Evolutionary conservation across 2,329 filamentous ascomycete species (phyloP).

Genomic region (Scedosporium dehoogii): DNA sequence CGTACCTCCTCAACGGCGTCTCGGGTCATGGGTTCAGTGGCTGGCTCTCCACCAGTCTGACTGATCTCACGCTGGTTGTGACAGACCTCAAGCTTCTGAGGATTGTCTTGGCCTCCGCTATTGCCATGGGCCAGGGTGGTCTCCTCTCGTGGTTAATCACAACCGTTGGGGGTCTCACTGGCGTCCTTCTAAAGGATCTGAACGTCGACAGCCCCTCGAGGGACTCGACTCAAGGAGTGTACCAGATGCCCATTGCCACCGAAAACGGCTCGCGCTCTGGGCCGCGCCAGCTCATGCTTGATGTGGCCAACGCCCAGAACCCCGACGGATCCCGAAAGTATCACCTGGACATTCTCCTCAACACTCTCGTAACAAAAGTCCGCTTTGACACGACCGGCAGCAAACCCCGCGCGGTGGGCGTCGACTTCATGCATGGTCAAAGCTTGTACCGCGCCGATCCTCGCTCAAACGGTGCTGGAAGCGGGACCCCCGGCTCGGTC

Average conservation of each 20-base stretch:
- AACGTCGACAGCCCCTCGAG: constrained; percentile 33
- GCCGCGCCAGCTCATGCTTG: constrained; percentile 42
- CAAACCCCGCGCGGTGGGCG: constrained; percentile 33
- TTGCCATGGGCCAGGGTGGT: not conserved
- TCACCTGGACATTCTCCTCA: constrained; percentile 43
- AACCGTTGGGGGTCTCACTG: constrained; percentile 23
- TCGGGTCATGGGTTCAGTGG: constrained; percentile 47
- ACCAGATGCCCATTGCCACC: constrained; percentile 46
- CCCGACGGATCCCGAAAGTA: constrained; percentile 41
- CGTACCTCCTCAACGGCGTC: constrained; percentile 31
- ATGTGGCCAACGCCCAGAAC: constrained; percentile 36
- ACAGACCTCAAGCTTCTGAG: constrained; percentile 43
- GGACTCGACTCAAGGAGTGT: constrained; percentile 35
- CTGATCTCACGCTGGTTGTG: constrained; percentile 39
- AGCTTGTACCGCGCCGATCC: constrained; percentile 36
- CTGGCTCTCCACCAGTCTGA: constrained; percentile 42
- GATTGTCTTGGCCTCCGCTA: constrained; percentile 21
- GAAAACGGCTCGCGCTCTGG: constrained; percentile 37
- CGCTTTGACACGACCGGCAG: constrained; percentile 26
- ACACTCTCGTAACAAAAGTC: constrained; percentile 34
- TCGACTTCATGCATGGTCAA: constrained; percentile 37
- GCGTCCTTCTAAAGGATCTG: constrained; percentile 36
- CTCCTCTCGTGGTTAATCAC: constrained; percentile 17
- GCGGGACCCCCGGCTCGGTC: constrained; percentile 21
- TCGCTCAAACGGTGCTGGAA: constrained; percentile 16